Conservation (phyloP, 2,329 filamentous ascomycete species). For the Harringtonia lauricola region DNA sequence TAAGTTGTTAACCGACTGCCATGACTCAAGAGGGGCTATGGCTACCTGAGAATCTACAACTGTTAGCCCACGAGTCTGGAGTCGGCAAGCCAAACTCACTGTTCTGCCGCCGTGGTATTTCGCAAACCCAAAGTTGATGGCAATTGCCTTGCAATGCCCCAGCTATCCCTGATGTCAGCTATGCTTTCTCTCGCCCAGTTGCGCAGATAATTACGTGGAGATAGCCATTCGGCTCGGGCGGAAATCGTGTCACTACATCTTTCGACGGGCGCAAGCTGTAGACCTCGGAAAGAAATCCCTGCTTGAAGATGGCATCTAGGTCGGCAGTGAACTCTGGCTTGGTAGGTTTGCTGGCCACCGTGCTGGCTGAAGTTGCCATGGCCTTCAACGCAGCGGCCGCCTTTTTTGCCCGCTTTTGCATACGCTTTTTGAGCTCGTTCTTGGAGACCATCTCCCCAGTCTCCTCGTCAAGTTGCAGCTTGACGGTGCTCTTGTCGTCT, state of each 20-base stretch:
- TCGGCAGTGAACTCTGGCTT: constrained; percentile 41
- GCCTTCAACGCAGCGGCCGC: neutral
- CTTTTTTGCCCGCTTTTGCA: constrained; percentile 34
- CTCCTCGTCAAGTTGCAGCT: constrained; percentile 51
- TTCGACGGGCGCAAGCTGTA: constrained; percentile 55
- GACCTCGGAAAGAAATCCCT: constrained; percentile 63
- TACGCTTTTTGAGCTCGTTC: constrained; percentile 50
- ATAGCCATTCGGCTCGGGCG: constrained; percentile 85
- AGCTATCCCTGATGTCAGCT: too few relatives aligned
- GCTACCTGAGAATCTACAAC: constrained; percentile 6
- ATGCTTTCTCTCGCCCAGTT: too few relatives aligned
- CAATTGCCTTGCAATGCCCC: constrained; percentile 90
- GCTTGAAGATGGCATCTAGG: constrained; percentile 64
- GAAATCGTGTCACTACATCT: constrained; percentile 60
- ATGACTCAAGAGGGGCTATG: too few relatives aligned
- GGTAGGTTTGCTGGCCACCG: constrained; percentile 17
- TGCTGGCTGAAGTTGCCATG: constrained; percentile 29
- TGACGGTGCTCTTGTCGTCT: constrained; percentile 37
- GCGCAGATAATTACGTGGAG: too few relatives aligned
- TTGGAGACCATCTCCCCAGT: constrained; percentile 57
- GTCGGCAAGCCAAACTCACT: neutral
- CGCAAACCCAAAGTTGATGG: constrained; percentile 93
- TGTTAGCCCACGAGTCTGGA: neutral
- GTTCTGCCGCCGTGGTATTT: constrained; percentile 63
- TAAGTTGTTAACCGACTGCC: too few relatives aligned